Evolutionary conservation across 208 protist genomes (phyloP), one percentile per base, ranked within the genome.

Genomic region (Leptomonas seymouri): DNA sequence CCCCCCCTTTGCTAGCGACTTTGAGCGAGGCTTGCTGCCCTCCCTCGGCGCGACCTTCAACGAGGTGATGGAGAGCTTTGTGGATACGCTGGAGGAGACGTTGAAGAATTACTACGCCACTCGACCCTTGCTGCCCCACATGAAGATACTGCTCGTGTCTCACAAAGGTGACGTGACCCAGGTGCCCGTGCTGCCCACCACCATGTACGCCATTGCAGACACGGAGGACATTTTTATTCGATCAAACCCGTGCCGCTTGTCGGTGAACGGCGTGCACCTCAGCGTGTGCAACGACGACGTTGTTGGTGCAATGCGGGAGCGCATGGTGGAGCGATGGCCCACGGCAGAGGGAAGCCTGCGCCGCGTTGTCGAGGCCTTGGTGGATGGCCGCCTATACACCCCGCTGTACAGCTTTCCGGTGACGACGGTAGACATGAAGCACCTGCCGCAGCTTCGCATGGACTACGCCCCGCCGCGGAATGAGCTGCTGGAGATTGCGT

Each of bases 211-310:
- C 30, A 67, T 97, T 15, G 64, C 74, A 8, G 87, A 91, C 74
- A 82, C 74, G 4, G 73, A 78, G 16, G 80, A 85, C 58, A 74
- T 97, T 11, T 69, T 81, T 27, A 63, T 93, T n/a, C 81, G 87
- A 20, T 94, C 89, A 6, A 97, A 97, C 57, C 91, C 91, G 8
- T 94, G 87, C 57, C 87, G 89, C 25, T 57, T 97, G 21, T 62
- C 81, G 7, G 66, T 94, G 42, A 87, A 91, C 64, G 89, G 89
- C n/a, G 74, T 97, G 51, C 89, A 93, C 68, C 62, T 97, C 54
- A 76, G 88, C n/a, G 84, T 97, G 25, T 93, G 84, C 71, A 93
- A 88, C 61, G 87, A 92, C 18, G 89, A 97, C 71, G 84, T 91
- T 4, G 73, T 94, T 2, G 78, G 78, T 8, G 69, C 77, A 7